phyloP scores from a whole-genome alignment of 495 filamentous ascomycete genomes.

The Penicillium samsonianum region DNA sequence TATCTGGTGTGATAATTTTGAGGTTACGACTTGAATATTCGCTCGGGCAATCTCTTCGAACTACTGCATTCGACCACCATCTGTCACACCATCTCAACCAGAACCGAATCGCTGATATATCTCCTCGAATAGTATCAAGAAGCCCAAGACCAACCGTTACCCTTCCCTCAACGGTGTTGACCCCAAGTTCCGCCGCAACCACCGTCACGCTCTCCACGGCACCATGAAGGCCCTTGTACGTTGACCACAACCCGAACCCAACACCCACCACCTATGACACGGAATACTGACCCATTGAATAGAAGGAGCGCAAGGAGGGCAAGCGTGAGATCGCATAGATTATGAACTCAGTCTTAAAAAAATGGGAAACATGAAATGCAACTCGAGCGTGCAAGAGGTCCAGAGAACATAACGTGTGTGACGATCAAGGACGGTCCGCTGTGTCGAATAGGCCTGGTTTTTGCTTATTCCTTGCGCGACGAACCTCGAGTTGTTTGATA shows the following conservation, averaged over 20 bases:
- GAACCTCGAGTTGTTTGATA: constrained; percentile 33
- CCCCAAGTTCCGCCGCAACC: constrained; percentile 99
- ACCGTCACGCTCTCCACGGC: constrained; percentile 97
- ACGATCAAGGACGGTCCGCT: constrained; percentile 38
- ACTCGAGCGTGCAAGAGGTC: constrained; percentile 42
- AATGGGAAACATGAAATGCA: constrained; percentile 32
- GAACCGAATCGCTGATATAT: constrained; percentile 36
- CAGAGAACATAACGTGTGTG: constrained; percentile 43
- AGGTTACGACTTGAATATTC: constrained; percentile 9
- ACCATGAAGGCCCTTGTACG: constrained; percentile 97
- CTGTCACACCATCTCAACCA: constrained; percentile 11
- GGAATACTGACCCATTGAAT: constrained; percentile 48
- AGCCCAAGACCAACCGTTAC: constrained; percentile 98
- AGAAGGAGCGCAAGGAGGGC: constrained; percentile 98
- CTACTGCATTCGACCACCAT: constrained; percentile 7
- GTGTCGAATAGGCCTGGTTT: constrained; percentile 37
- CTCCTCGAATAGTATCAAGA: constrained; percentile 82
- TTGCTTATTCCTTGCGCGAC: constrained; percentile 36
- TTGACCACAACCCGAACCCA: constrained; percentile 25
- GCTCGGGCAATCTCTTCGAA: constrained; percentile 2
- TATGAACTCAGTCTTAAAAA: constrained; percentile 23
- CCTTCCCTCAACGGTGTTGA: constrained; percentile 98
- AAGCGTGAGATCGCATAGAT: constrained; percentile 88
- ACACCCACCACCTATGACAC: neutral
- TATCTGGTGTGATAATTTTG: constrained; percentile 9